Evolutionary conservation across 2,329 filamentous ascomycete species (phyloP).

Genomic region (Colletotrichum coccodes): DNA sequence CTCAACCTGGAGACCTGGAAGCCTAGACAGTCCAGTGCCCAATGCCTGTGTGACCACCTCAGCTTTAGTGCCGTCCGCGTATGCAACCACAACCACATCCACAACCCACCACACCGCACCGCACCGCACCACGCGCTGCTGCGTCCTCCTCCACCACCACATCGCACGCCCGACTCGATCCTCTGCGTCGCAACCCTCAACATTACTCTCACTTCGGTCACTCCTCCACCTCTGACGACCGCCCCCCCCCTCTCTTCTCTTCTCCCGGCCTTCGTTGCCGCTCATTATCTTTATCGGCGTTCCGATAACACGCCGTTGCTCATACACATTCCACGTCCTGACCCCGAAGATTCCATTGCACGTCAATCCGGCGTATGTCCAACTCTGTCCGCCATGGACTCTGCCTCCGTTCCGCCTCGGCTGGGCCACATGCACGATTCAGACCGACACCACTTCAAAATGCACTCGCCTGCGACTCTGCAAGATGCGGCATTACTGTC

Average conservation of each 20-base stretch:
- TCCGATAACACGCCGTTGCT: not conserved
- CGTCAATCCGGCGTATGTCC: conserved; percentile 9
- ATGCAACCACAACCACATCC: conserved; percentile 4
- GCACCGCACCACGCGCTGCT: conserved; percentile 5
- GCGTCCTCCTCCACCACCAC: not conserved
- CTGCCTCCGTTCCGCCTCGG: conserved; percentile 28
- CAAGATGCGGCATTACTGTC: conserved; percentile 9
- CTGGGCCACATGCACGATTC: conserved; percentile 18
- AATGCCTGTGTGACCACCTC: not conserved
- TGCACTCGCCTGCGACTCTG: conserved; percentile 9
- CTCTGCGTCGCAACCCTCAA: conserved; percentile 36
- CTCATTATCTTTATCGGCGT: not conserved
- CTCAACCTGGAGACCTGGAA: too few species aligned
- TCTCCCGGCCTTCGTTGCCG: not conserved
- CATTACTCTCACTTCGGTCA: not conserved
- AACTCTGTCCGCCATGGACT: conserved; percentile 29
- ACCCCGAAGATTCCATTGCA: conserved; percentile 11
- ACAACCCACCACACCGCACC: not conserved
- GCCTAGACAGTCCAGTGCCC: not conserved
- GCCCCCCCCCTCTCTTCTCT: not conserved
- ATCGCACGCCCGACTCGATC: conserved; percentile 6
- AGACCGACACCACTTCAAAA: conserved; percentile 21
- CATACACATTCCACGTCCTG: not conserved
- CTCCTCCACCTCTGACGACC: conserved; percentile 8
- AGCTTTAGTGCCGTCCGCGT: conserved; percentile 26